Conservation (phyloP, 2,329 filamentous ascomycete genomes). For the Fusarium camptoceras region DNA sequence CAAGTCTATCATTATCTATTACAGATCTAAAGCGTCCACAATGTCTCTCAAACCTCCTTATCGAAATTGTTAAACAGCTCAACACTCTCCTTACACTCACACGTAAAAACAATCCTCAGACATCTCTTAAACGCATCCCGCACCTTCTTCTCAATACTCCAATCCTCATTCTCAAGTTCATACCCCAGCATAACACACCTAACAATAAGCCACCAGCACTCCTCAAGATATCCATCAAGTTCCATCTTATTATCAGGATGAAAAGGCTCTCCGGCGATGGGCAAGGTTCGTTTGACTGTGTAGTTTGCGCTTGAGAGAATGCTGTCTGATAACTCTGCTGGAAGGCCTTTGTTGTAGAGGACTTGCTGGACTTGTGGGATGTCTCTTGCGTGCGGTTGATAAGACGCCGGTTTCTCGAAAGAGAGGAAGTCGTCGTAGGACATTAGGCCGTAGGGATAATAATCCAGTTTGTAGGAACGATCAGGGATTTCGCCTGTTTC, state of each 20-base stretch:
- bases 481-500: background rate
- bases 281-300: background rate
- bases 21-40: no score
- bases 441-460: conserved; percentile 20
- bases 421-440: conserved; percentile 9
- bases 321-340: background rate
- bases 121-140: fast-evolving
- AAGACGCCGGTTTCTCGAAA: conserved; percentile 1
- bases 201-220: conserved; percentile 23
- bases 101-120: background rate
- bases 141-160: background rate
- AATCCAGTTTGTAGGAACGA: background rate
- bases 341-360: background rate
- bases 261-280: background rate
- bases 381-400: background rate
- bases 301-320: conserved; percentile 6
- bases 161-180: background rate
- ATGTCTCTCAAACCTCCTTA: background rate
- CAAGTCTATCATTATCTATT: background rate
- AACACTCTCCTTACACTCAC: background rate
- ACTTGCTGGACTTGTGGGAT: background rate
- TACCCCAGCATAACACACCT: conserved; percentile 14
- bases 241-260: background rate
- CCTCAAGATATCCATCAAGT: conserved; percentile 1
- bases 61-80: background rate